A percentile compares a stretch with the other conserved stretches of the same genome.
Conservation (phyloP, 2,329 filamentous ascomycete genomes). For the Fusarium hainanense region DNA sequence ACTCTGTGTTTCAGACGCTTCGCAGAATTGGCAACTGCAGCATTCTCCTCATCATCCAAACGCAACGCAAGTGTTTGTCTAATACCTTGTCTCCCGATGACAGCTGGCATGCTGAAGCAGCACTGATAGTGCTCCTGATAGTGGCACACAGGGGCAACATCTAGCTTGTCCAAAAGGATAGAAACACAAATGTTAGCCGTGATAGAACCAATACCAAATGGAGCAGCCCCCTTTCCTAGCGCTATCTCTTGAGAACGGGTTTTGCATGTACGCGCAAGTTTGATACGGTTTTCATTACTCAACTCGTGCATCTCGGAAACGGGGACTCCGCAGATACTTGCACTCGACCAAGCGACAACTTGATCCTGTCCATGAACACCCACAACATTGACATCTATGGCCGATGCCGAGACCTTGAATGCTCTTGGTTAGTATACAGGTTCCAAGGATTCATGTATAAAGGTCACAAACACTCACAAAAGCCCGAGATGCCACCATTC, state of each 20-base stretch:
- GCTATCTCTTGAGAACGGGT: constrained; percentile 60
- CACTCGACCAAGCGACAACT: constrained; percentile 41
- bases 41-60: neutral
- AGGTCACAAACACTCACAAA: constrained; percentile 28
- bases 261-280: constrained; percentile 58
- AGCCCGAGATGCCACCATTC: constrained; percentile 52
- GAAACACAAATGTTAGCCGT: constrained; percentile 61
- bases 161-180: constrained; percentile 61
- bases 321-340: constrained; percentile 35
- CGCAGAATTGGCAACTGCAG: constrained; percentile 3
- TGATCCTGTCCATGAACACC: constrained; percentile 42
- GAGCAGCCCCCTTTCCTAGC: constrained; percentile 61
- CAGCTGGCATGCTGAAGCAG: constrained; percentile 62
- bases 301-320: constrained; percentile 19
- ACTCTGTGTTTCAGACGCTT: constrained; percentile 1
- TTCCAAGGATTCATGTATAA: too few species aligned
- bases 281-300: constrained; percentile 42
- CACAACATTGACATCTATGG: constrained; percentile 9
- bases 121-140: constrained; percentile 59
- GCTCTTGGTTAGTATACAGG: too few species aligned
- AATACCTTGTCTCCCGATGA: constrained; percentile 61
- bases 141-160: constrained; percentile 61
- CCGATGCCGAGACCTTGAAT: too few species aligned
- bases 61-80: neutral
- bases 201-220: constrained; percentile 62